Base-by-base conservation (phyloP, 306 rosid genomes). In the Ochetophila trinervis region DNA sequence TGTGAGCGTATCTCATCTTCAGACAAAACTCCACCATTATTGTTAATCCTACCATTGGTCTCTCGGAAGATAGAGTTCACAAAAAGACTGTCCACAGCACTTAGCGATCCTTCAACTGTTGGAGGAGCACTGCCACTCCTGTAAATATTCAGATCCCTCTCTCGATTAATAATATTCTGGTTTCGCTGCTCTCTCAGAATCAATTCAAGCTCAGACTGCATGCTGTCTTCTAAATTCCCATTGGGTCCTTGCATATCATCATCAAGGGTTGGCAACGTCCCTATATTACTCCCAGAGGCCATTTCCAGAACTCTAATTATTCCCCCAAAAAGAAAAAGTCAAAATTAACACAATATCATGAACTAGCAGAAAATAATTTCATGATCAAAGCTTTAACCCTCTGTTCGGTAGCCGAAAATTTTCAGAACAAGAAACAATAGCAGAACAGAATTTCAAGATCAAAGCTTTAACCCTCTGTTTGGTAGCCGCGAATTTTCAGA, bases 101-200 rank as follows among this genome's bases (percentile, higher is more conserved):
- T 87, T 37, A 90, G 53, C 0, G 97, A 89, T 17, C 99, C 99
- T 75, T 89, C 97, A 6, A 93, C 96, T 12, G 99, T 90, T 5
- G 99, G 99, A 2, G 99, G 97, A 27, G 99, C 99, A 80, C 99
- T 93, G 68, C 99, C 99, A 77, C 99, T 93, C 77, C 99, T 75
- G 55, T 80, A 84, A 52, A 93, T 87, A 73, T 87, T 88, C 30
- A 76, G 69, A 74, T 88, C 97, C 73, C 90, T 82, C 49, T 84
- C 96, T 67, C 74, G 78, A 66, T 82, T 68, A 35, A 80, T 53
- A 66, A 62, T 62, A 15, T 79, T 84, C 35, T 69, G 90, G 76
- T 84, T 81, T 20, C 81, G 84, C 73, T 84, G 95, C 75, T 83
- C 87, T 69, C 58, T 86, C 69, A 89, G 77, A 72, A 93, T 77